Evolutionary conservation across 257 asterid genomes (phyloP), one percentile per base, ranked within the genome.

Genomic region (Thymus quinquecostatus): DNA sequence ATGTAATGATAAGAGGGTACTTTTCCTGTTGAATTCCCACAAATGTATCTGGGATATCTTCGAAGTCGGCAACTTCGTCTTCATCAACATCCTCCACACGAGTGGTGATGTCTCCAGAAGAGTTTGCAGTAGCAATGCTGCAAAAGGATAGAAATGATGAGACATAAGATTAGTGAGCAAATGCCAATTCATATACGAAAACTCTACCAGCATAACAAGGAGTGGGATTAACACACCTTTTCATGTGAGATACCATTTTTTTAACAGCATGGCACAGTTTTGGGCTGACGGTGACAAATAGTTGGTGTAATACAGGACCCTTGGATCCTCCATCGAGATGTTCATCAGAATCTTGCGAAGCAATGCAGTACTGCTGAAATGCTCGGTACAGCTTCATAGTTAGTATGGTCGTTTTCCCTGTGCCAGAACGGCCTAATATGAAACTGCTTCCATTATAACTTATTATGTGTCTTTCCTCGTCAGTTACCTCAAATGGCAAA

Each of bases 271-370:
- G 78, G 61, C 97, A 90, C 5, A 90, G 82, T 70, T 85, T 86
- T 3, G 96, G 88, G 60, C 91, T 90, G 45, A 86, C 92, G 0
- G 97, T 85, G 21, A 90, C 92, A 53, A 90, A 88, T 47, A 90
- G 85, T 69, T 90, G 97, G 60, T 55, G 84, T 70, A 88, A 61
- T 6, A 49, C 60, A 40, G 71, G 59, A 64, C 3, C 70, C 44
- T 45, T 66, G 43, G 76, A 28, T 64, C 73, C 78, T 30, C 41
- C 63, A 1, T 1, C 38, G 9, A 12, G 44, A 3, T 55, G 64
- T 64, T 36, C 29, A 10, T 36, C 40, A 68, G 70, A 66, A 45
- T 82, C 85, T 29, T 64, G 82, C 9, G 81, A 38, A 62, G 88
- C 85, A 21, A 83, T 50, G 69, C 51, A 67, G 13, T 73, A 82